Base-by-base conservation (phyloP, 306 rosid species). In the Begonia fuchsioides region DNA sequence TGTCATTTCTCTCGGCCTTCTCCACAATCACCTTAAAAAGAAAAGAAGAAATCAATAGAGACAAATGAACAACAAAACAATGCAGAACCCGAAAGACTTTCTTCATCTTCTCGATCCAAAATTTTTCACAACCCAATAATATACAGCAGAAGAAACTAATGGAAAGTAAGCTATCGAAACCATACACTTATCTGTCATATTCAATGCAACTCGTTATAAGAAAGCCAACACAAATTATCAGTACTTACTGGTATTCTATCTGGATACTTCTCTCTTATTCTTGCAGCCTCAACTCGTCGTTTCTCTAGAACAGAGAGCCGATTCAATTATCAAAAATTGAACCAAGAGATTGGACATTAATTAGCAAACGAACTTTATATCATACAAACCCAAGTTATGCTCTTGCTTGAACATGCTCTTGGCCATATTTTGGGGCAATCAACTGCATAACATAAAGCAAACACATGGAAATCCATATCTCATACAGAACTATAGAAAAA, bases 221-320 rank as follows among this genome's bases (percentile, higher is more conserved):
- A 43, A 41, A 19, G 44, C 14, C 38, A 1, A 17, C 7, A 2
- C 16, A n/a, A 45, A 11, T 19, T 50, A 35, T 11, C 43, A 49
- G 32, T 59, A 61, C 79, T 72, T 52, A 77, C 83, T 2, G 79
- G 83, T 60, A 77, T 77, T 63, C 79, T 72, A 45, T 77, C 79
- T 9, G 74, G 71, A 54, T 77, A 53, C 39, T 45, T 13, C 52
- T 60, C 65, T 45, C 65, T 52, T 26, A 35, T 46, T 26, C 52
- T 39, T 20, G 64, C 51, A 17, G 74, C 74, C 67, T 77, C 83
- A 16, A 79, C 76, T 9, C 54, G 69, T 64, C 83, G 64, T 64
- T 69, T 69, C 53, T 76, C 83, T 76, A 76, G 38, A 38, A 18
- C 7, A 10, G 17, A 11, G 7, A n/a, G 32, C n/a, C 40, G 15